These are phyloP conservation scores for Mucor irregularis DNA, from an alignment of 371 early-diverging fungal genomes.

Conservation along the genomic window DNA sequence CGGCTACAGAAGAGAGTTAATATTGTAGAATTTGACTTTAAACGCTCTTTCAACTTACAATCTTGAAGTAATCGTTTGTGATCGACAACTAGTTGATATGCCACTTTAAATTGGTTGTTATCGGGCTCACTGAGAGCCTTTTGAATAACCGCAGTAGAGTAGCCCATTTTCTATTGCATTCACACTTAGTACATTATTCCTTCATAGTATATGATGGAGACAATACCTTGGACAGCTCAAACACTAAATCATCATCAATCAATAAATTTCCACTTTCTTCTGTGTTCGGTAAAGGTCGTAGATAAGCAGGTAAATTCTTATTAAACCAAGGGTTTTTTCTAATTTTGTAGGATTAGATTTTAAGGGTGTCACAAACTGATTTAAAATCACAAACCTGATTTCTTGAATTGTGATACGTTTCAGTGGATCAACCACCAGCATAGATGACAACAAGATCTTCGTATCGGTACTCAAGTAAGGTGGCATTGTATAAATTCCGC, in stretches of 20 bases:
- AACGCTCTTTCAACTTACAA: constrained; percentile 45
- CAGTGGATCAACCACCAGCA: constrained; percentile 96
- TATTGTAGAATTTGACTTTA: neutral
- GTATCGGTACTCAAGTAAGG: constrained; percentile 84
- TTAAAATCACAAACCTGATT: no score
- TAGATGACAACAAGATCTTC: constrained; percentile 79
- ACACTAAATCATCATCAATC: constrained; percentile 76
- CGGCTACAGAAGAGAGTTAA: constrained; percentile 13
- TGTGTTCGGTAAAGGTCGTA: constrained; percentile 72
- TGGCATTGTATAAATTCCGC: constrained; percentile 90
- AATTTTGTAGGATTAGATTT: neutral
- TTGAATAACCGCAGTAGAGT: constrained; percentile 66
- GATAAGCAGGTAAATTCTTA: constrained; percentile 86
- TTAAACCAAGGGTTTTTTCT: constrained; percentile 91
- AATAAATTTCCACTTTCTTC: constrained; percentile 62
- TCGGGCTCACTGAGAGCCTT: constrained; percentile 73
- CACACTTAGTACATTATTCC: neutral
- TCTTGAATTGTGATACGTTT: constrained; percentile 92
- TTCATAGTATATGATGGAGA: no score
- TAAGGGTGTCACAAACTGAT: neutral
- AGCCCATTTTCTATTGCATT: constrained; percentile 73
- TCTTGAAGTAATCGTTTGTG: constrained; percentile 74
- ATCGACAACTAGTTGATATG: constrained; percentile 91
- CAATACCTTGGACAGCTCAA: constrained; percentile 74
- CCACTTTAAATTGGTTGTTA: constrained; percentile 92